Evolutionary conservation across 1,284 basidiomycete species (phyloP), one percentile per base, ranked within the genome.

Genomic region (Microbotryum violaceum): DNA sequence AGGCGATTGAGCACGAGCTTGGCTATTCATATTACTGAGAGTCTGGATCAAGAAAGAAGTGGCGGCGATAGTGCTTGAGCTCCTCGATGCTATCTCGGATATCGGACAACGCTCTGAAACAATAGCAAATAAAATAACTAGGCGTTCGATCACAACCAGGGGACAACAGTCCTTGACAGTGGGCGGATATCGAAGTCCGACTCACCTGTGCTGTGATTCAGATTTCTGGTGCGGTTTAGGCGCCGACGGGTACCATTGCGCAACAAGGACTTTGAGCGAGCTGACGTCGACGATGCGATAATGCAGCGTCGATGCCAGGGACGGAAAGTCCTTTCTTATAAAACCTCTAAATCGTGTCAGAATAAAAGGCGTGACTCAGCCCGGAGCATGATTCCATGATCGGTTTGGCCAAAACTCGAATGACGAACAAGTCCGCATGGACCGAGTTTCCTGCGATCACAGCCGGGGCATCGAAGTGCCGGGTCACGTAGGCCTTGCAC

Each of bases 361-460:
- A 5, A 76, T 42, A 7, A 2, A 31, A 42, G 18, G 14, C 16
- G 16, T 42, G 12, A 14, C 75, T 0, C 73, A 71, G 64, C 69
- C 74, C 1, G 75, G 75, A 6, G 75, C 74, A 4, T 75, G 67
- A 31, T 71, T 70, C 18, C 73, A 73, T 0, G 58, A 54, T 37
- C 67, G 58, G 25, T 64, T 58, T n/a, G 48, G n/a, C 48, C 23
- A 29, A 2, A n/a, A 49, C 31, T 10, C 31, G 31, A 31, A 10
- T 9, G 48, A 54, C 37, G 37, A 42, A 42, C 37, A 42, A 72
- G 62, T 76, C 76, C 6, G 75, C 76, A 54, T 78, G 77, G 1
- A 78, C 77, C 0, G 74, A 73, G 64, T 72, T 76, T 3, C 77
- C 77, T 1, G 77, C 76, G 1, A 78, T 68, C 18, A 75, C 72